Evolutionary conservation across 352 stramenopile genomes (phyloP), one percentile per base, ranked within the genome.

Genomic region (Pythium biforme): DNA sequence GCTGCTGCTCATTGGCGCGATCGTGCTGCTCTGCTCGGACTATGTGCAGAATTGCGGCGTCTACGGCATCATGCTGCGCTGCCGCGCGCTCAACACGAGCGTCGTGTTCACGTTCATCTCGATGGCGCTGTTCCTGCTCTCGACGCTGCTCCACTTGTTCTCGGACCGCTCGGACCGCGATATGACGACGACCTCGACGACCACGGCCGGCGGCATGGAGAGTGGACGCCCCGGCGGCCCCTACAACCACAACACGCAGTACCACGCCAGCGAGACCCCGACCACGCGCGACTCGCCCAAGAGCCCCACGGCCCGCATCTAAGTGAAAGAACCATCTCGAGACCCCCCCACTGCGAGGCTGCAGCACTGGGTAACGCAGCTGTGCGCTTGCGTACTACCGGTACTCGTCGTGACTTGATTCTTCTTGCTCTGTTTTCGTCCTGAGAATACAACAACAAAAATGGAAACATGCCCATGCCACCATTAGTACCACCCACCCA

Each of bases 51-150:
- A 89, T 59, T 91, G 81, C 61, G 68, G 67, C 12, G 65, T 89
- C 14, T 91, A 89, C 57, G 74, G 74, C 51, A 83, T 83, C 72
- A 88, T 87, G 81, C 66, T 91, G 29, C 81, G 77, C 56, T 91
- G 81, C 69, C 68, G 69, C 33, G 26, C 62, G 22, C 53, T 91
- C 29, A 76, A 74, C 22, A 80, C 77, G 0, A 74, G 72, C 0
- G 77, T 89, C 14, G 76, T 89, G 5, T 91, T 91, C 63, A 83
- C 75, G 29, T 91, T 89, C 48, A 62, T 91, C 8, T 74, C 77
- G 25, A 81, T 84, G 47, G 70, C 73, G 48, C 61, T 80, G 6
- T 86, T 75, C 46, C 65, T 91, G 12, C 55, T 72, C 27, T 76
- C 73, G 22, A 66, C 85, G 57, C 54, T 89, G 66, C 45, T 87